Conservation (phyloP, 2,329 filamentous ascomycete genomes). For the Botrytis fabae region DNA sequence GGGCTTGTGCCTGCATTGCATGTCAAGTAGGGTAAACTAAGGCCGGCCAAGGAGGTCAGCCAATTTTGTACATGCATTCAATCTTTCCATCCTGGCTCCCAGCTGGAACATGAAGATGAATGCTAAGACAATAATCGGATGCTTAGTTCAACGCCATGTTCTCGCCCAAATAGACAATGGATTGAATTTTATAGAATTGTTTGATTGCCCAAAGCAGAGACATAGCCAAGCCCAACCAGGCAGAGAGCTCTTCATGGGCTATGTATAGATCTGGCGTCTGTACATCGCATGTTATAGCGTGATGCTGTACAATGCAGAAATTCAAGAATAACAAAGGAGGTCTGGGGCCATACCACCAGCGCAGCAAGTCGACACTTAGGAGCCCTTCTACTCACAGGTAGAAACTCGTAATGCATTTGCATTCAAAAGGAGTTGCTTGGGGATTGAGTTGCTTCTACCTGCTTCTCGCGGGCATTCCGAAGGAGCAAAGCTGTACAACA, state of each 20-base stretch:
- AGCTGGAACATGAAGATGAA: background rate
- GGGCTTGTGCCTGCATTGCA: slow-evolving; percentile 11
- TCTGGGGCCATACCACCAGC: background rate
- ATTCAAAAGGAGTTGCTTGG: background rate
- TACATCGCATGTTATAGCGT: background rate
- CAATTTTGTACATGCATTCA: background rate
- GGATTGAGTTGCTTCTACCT: background rate
- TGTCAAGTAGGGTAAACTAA: background rate
- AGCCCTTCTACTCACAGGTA: background rate
- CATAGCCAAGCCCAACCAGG: background rate
- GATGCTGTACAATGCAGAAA: slow-evolving; percentile 7
- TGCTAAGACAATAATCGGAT: background rate
- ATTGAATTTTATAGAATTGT: background rate
- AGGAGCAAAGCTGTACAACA: background rate
- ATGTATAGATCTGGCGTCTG: slow-evolving; percentile 1
- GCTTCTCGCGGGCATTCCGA: slow-evolving; percentile 1
- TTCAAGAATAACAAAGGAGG: slow-evolving; percentile 2
- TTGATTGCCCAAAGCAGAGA: background rate
- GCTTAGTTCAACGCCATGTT: background rate
- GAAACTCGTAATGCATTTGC: background rate
- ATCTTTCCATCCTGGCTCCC: background rate
- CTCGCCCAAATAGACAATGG: background rate
- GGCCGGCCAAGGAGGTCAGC: background rate
- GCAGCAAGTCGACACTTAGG: background rate
- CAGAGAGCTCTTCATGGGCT: background rate